Conservation (phyloP, 2,329 filamentous ascomycete species). For the Phaeosphaeria sp. region DNA sequence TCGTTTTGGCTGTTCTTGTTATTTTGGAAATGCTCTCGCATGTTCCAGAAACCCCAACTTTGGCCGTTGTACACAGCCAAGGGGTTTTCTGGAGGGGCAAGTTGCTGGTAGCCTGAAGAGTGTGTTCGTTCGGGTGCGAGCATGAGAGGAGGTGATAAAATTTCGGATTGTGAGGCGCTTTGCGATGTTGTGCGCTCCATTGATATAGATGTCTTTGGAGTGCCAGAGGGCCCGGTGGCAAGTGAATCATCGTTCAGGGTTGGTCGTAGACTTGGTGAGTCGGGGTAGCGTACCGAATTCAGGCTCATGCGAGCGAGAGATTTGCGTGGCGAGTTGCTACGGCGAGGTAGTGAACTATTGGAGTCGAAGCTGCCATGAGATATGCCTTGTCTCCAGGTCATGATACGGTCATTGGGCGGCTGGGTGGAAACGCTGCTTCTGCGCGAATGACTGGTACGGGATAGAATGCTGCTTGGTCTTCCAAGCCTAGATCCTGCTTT, state of each 20-base stretch:
- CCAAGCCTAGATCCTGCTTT: slow-evolving; percentile 64
- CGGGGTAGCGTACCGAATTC: slow-evolving; percentile 16
- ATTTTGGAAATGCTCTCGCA: slow-evolving; percentile 14
- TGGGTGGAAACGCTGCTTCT: slow-evolving; percentile 55
- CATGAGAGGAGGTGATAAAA: background rate
- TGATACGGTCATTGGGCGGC: slow-evolving; percentile 75
- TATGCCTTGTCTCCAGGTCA: slow-evolving; percentile 83
- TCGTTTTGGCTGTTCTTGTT: slow-evolving; percentile 20
- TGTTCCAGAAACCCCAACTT: slow-evolving; percentile 62
- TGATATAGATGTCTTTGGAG: slow-evolving; percentile 31
- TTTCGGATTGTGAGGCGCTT: slow-evolving; percentile 17
- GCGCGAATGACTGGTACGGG: slow-evolving; percentile 58
- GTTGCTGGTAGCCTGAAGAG: slow-evolving; percentile 1
- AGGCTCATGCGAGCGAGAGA: slow-evolving; percentile 36
- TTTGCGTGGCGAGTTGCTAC: slow-evolving; percentile 59
- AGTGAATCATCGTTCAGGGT: slow-evolving; percentile 15
- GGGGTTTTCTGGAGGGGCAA: slow-evolving; percentile 42
- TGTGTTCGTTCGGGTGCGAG: slow-evolving; percentile 10
- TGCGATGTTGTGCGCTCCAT: slow-evolving; percentile 18
- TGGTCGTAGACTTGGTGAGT: slow-evolving; percentile 28
- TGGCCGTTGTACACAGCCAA: slow-evolving; percentile 59
- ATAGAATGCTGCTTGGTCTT: slow-evolving; percentile 61
- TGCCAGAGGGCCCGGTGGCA: slow-evolving; percentile 17
- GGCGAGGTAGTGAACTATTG: slow-evolving; percentile 27
- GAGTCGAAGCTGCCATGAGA: slow-evolving; percentile 59